Evolutionary conservation across 2,329 filamentous ascomycete species (phyloP).

Genomic region (Blumeria hordei): DNA sequence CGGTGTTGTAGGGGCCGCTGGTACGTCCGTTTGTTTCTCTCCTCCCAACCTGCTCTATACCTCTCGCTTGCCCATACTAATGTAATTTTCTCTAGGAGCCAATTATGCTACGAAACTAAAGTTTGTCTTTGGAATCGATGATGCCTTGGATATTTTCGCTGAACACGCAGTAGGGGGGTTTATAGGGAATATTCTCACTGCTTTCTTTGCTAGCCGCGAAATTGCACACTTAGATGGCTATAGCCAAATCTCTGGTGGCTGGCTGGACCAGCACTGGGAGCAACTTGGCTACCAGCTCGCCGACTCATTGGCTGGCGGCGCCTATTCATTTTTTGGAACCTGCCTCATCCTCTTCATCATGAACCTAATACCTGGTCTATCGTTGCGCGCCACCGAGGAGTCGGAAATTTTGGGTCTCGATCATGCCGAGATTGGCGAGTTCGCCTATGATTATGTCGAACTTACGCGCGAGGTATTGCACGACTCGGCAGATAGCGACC

Average conservation of each 20-base stretch:
- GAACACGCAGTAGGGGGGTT: conserved; percentile 56
- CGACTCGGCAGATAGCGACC: too few species aligned
- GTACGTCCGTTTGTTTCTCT: not conserved
- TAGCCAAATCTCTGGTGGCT: conserved; percentile 44
- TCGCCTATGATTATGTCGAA: conserved; percentile 53
- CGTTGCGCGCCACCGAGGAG: conserved; percentile 20
- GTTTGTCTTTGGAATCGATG: conserved; percentile 54
- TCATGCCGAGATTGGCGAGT: conserved; percentile 73
- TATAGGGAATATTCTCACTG: conserved; percentile 53
- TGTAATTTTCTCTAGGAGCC: conserved; percentile 6
- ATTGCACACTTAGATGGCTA: conserved; percentile 38
- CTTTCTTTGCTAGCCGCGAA: conserved; percentile 46
- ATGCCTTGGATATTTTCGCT: conserved; percentile 72
- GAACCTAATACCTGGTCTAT: conserved; percentile 50
- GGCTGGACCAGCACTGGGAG: conserved; percentile 58
- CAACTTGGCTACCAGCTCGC: conserved; percentile 68
- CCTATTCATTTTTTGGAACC: conserved; percentile 55
- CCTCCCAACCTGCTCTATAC: too few species aligned
- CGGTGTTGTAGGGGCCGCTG: conserved; percentile 49
- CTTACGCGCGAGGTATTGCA: not conserved
- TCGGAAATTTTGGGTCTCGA: conserved; percentile 61
- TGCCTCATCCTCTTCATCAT: conserved; percentile 56
- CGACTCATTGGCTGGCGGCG: conserved; percentile 48
- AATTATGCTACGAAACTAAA: conserved; percentile 82
- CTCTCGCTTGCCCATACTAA: too few species aligned